Conservation (phyloP, 176 grass and related monocot species). For the Alloteropsis semialata region DNA sequence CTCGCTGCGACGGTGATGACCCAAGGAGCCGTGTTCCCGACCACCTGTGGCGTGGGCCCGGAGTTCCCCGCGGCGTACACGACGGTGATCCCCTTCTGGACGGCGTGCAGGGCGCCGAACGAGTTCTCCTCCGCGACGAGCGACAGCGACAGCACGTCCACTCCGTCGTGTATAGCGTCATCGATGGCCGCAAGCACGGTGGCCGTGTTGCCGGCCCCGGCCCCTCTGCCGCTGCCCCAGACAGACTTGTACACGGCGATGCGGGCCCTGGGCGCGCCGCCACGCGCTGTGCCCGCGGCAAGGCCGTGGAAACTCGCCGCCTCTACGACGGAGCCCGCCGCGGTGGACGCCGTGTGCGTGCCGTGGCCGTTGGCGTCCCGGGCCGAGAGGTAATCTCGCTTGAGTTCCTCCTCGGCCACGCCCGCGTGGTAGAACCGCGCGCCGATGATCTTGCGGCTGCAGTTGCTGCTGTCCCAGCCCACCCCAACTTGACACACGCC, state of each 20-base stretch:
- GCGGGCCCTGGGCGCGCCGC: not conserved
- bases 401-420: not conserved
- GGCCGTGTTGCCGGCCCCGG: not conserved
- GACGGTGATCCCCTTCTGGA: constrained; percentile 30
- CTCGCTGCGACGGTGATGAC: constrained; percentile 33
- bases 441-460: constrained; percentile 37
- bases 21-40: no score
- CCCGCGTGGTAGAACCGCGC: constrained; percentile 6
- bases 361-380: constrained; percentile 30
- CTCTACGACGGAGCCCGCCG: constrained; percentile 12
- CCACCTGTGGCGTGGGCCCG: not conserved
- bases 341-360: constrained; percentile 16
- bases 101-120: constrained; percentile 21
- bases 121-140: not conserved
- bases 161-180: constrained; percentile 30
- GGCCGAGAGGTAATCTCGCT: not conserved
- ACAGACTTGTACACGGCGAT: not conserved
- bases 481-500: constrained; percentile 23
- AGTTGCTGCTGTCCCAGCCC: constrained; percentile 23
- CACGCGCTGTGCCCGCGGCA: not conserved
- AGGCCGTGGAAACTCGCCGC: constrained; percentile 12
- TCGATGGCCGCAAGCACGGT: constrained; percentile 35
- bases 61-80: not conserved
- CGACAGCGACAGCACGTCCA: constrained; percentile 27
- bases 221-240: not conserved